Evolutionary conservation across 2,329 filamentous ascomycete genomes (phyloP).

Genomic region (Elsinoe ampelina): DNA sequence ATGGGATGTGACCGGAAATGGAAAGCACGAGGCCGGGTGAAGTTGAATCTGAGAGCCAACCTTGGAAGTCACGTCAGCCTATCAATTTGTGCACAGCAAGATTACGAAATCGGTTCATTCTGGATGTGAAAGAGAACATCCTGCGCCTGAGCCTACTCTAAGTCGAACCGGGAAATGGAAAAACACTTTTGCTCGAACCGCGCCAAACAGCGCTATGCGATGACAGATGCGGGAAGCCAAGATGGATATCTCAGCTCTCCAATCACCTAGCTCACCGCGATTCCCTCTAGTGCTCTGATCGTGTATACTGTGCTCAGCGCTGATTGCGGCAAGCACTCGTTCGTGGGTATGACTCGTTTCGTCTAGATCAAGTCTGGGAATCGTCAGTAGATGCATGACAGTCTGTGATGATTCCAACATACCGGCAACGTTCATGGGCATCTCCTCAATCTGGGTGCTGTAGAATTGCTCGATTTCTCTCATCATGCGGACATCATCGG

Average conservation of each 20-base stretch:
- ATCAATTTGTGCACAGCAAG: constrained; percentile 6
- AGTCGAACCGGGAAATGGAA: constrained; percentile 3
- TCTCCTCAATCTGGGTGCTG: constrained; percentile 99
- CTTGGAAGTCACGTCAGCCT: neutral
- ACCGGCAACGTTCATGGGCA: constrained; percentile 86
- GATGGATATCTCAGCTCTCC: constrained; percentile 13
- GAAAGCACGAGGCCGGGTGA: neutral
- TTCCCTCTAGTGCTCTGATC: constrained; percentile 14
- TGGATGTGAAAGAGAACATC: constrained; percentile 12
- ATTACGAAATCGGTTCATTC: constrained; percentile 13
- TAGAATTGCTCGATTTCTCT: constrained; percentile 99
- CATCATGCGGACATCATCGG: constrained; percentile 99
- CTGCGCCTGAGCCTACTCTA: constrained; percentile 14
- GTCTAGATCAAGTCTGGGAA: constrained; percentile 32
- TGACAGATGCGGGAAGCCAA: constrained; percentile 11
- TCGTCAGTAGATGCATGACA: neutral
- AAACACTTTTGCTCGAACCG: constrained; percentile 17
- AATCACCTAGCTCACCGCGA: constrained; percentile 12
- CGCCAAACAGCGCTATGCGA: constrained; percentile 17
- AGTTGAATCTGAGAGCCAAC: neutral
- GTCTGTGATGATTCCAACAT: constrained; percentile 28
- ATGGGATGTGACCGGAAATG: neutral
- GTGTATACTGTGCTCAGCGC: constrained; percentile 3
- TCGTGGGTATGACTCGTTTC: constrained; percentile 14
- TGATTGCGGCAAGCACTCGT: constrained; percentile 8